Evolutionary conservation across 2,329 filamentous ascomycete genomes (phyloP), one percentile per base, ranked within the genome.

Genomic region (Emericellopsis atlantica): DNA sequence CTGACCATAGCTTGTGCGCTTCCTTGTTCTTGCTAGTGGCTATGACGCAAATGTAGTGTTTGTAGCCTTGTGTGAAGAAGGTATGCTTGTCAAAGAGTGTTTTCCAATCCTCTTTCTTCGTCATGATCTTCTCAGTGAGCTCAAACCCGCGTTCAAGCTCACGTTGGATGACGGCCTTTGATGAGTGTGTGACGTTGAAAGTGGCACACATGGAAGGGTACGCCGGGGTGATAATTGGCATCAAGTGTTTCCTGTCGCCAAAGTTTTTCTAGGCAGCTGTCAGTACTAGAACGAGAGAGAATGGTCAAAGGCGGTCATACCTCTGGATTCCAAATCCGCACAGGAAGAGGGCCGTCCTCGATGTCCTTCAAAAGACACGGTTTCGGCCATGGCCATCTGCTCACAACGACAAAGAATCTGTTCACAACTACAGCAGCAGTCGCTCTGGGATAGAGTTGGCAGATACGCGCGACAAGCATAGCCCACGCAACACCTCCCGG

Each of bases 131-230:
- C 46, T 84, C 79, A 9, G 87, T 79, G 41, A 95, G 81, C 40
- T 84, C 71, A 40, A 81, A 76, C 5, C 81, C 92, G 32, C 85
- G 78, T 47, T 81, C 72, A 16, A 96, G 74, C 56, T 98, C 92
- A 37, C 80, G 74, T 48, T 87, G 76, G 54, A 98, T 88, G 39
- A 95, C 78, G 6, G 75, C 68, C 66, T 88, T 86, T 2, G 88
- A 93, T 1, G 90, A 96, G 48, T 76, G 70, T 4, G 84, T 89
- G 45, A 98, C 81, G 54, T 95, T 96, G 66, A 94, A 92, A 0
- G 92, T 96, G 2, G 92, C 83, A 59, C 92, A 96, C 89, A 95
- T 96, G 39, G 88, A 93, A 3, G 92, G 92, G 57, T 95, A 96
- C 1, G 92, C 89, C 2, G 92, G 92, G 2, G 92, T 98, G 54